These are phyloP conservation scores for Zygoascus biomembranicola DNA, from an alignment of 805 yeast species.

Conservation along the genomic window DNA sequence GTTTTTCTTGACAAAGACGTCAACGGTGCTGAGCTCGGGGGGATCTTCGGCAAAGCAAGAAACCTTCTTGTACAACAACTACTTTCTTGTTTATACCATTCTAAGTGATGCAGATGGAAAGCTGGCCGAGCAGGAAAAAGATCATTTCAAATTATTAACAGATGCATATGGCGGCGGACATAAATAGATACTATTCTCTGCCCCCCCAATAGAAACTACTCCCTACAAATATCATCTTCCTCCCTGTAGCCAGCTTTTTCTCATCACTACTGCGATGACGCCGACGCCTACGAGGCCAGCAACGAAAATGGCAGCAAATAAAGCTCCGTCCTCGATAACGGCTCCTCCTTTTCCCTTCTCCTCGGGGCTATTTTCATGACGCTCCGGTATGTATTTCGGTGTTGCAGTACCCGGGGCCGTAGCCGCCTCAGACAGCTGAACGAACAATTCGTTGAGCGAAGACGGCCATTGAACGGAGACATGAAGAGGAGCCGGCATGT, in stretches of 20 bases:
- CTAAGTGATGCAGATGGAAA: constrained; percentile 38
- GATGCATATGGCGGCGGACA: constrained; percentile 31
- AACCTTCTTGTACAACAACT: constrained; percentile 65
- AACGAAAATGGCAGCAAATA: constrained; percentile 1
- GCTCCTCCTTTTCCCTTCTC: constrained; percentile 32
- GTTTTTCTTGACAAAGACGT: constrained; percentile 61
- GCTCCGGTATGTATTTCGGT: constrained; percentile 53
- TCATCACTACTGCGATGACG: constrained; percentile 1
- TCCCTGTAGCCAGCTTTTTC: not conserved
- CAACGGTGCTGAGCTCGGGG: constrained; percentile 30
- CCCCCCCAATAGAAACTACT: too few relatives aligned
- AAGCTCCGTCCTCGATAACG: constrained; percentile 29
- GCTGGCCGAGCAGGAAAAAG: constrained; percentile 35
- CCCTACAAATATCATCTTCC: not conserved
- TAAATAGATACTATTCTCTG: not conserved
- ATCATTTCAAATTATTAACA: constrained; percentile 38
- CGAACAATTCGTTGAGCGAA: constrained; percentile 74
- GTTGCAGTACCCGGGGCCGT: constrained; percentile 70
- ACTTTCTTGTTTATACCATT: constrained; percentile 52
- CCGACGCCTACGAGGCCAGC: constrained; percentile 1
- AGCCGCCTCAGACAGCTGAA: constrained; percentile 84
- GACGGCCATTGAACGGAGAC: constrained; percentile 87
- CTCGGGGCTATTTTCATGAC: constrained; percentile 33
- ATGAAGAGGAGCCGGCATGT: constrained; percentile 76
- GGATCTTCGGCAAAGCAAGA: constrained; percentile 38